Base-by-base conservation (phyloP, 139 green algal genomes). In the Chara braunii region DNA sequence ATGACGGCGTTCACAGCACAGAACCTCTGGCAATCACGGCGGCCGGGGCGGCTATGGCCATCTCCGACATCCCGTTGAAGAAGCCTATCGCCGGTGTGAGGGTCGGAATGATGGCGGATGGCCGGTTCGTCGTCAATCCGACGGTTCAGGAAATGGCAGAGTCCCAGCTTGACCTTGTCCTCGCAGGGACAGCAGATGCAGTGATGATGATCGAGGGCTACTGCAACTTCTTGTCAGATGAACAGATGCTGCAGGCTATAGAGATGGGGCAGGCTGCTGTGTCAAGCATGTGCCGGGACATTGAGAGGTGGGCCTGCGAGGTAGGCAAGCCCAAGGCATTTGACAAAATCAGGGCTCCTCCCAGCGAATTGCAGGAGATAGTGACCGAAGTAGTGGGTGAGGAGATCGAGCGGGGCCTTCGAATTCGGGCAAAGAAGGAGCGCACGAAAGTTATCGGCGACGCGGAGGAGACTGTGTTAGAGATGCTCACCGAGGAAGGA, bases 161-260 rank as follows among this genome's bases (percentile, higher is more conserved):
- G 24, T 61, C 57, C 57, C 50, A 26, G 1, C 77, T 96, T 64
- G 91, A 97, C 77, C 69, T 97, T 48, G 56, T 97, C 37, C 71
- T 97, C 54, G 92, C 91, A 1, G 92, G 92, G 44, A 97, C 92
- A 2, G 62, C 79, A n/a, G 79, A 90, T 9, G 89, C 83, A 1
- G 72, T 97, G 37, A 82, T 97, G 40, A 99, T 99, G 93, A 95
- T 99, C 52, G 93, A 99, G 84, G 92, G 89, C 34, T 95, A 86
- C 70, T 89, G 81, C 60, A 84, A 97, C 73, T 94, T 96, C 57
- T 77, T 99, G 2, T 82, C 85, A 3, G 89, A 95, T 66, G 90
- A 91, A 37, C 52, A 91, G 72, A 87, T 95, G 81, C 55, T 95
- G 28, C 77, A 89, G 80, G 90, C 90, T 33, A 22, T 82, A 14